phyloP scores from a whole-genome alignment of 768 basidiomycete genomes.

The Agrocybe pediades region DNA sequence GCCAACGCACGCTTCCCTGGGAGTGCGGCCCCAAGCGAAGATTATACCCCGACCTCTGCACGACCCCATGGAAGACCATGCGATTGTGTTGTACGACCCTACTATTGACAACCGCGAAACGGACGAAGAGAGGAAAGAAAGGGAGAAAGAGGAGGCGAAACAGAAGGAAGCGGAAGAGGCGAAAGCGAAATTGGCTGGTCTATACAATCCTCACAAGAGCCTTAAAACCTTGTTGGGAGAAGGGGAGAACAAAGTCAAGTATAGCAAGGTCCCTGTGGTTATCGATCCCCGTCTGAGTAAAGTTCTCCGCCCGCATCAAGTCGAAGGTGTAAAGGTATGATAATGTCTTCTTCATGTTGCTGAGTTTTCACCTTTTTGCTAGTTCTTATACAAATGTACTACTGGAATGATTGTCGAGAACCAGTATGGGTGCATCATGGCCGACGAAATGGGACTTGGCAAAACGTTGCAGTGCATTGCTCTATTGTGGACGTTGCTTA shows the following conservation, averaged over 20 bases:
- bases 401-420: slow-evolving; percentile 92
- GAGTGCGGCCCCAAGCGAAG: slow-evolving; percentile 78
- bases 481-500: slow-evolving; percentile 91
- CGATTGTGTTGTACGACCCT: slow-evolving; percentile 96
- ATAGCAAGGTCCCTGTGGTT: slow-evolving; percentile 90
- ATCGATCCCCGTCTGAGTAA: slow-evolving; percentile 89
- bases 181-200: slow-evolving; percentile 66
- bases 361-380: slow-evolving; percentile 8
- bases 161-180: slow-evolving; percentile 65
- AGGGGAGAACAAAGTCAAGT: slow-evolving; percentile 60
- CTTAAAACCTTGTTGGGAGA: slow-evolving; percentile 78
- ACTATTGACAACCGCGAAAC: slow-evolving; percentile 93
- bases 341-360: background rate
- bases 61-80: slow-evolving; percentile 97
- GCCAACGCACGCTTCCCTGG: slow-evolving; percentile 75
- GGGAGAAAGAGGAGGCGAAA: slow-evolving; percentile 74
- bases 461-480: slow-evolving; percentile 97
- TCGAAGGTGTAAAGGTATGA: slow-evolving; percentile 93
- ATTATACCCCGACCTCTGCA: slow-evolving; percentile 91
- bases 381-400: slow-evolving; percentile 96
- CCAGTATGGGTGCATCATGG: slow-evolving; percentile 97
- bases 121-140: slow-evolving; percentile 77
- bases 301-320: slow-evolving; percentile 94
- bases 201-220: slow-evolving; percentile 93
- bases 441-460: slow-evolving; percentile 98